A percentile compares a stretch with the other conserved stretches of the same genome.
Evolutionary conservation across 2,329 filamentous ascomycete species (phyloP).

Genomic region (Trichoderma hamatum): DNA sequence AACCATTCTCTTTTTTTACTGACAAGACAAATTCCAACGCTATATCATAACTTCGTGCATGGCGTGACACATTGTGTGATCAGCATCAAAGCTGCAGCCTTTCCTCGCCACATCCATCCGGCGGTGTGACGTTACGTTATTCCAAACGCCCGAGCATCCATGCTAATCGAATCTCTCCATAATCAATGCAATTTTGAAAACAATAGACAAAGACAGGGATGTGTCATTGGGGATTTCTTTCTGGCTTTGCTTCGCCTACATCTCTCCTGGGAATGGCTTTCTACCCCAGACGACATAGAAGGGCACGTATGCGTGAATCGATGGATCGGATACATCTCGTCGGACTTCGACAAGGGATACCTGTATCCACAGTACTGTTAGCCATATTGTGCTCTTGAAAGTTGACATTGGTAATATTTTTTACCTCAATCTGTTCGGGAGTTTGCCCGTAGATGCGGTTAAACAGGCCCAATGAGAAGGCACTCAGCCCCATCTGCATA

Average conservation of each 20-base stretch:
- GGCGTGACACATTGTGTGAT: neutral
- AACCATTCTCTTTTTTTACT: neutral
- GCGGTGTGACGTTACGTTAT: neutral
- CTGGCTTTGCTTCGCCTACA: neutral
- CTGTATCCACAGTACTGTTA: conserved; percentile 35
- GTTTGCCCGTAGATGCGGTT: conserved; percentile 46
- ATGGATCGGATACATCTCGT: conserved; percentile 49
- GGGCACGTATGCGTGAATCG: conserved; percentile 53
- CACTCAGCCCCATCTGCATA: conserved; percentile 48
- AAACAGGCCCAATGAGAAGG: conserved; percentile 48
- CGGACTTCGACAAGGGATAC: conserved; percentile 54
- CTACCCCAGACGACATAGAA: conserved; percentile 56
- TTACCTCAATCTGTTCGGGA: conserved; percentile 54
- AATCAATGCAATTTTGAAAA: neutral
- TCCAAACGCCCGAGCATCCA: neutral
- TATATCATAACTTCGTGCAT: neutral
- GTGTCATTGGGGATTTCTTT: neutral
- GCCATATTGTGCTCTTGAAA: neutral
- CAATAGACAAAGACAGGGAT: neutral
- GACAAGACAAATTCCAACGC: neutral
- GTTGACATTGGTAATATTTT: conserved; percentile 29
- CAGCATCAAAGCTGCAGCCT: neutral
- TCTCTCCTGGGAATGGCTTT: conserved; percentile 43
- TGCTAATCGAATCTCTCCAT: neutral
- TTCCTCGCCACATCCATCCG: neutral